Base-by-base conservation (phyloP, 2,329 filamentous ascomycete genomes). In the Chrysoporthe austroafricana region DNA sequence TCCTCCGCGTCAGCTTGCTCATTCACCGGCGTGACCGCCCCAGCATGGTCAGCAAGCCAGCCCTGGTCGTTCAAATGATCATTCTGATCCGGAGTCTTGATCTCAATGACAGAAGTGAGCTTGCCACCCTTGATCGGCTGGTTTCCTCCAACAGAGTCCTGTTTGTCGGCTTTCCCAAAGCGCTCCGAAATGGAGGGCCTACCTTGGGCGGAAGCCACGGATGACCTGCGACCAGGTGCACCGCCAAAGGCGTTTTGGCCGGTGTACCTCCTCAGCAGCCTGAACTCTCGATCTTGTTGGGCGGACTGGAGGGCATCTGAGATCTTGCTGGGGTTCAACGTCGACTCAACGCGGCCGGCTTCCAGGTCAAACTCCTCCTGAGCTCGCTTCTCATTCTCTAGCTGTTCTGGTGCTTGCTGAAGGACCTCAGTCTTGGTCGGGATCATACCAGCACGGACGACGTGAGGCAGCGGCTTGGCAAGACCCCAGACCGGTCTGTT, bases 391-490 rank as follows among this genome's bases (percentile, higher is more conserved):
- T 67, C 67, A 39, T 65, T 43, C 36, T 62, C 59, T 7, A 11
- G 67, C 70, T 9, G 73, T 32, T 18, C 63, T 1, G 67, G 67
- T 34, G 67, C 59, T 26, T 69, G 64, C 44, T 79, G 64, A n/a
- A 77, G 70, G 18, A 81, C 65, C 69, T 82, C 77, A 50, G 78
- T 76, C 66, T 75, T 75, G 0, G 80, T 80, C 0, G 82, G 83
- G 1, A 85, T 79, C 84, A 86, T 86, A 13, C 84, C 84, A 26
- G 81, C 77, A 48, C 85, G 79, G 63, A 86, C 78, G 0, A 86
- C 84, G 69, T 83, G 83, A 43, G 85, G 84, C 36, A 86, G 73
- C 7, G 85, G 84, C 71, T 85, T 84, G 3, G 83, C 84, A 63
- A 86, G 73, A 74, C 83, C 81, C 80, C 85, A 87, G 59, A 87